Base-by-base conservation (phyloP, 2,329 filamentous ascomycete species). In the Talaromyces sp. region DNA sequence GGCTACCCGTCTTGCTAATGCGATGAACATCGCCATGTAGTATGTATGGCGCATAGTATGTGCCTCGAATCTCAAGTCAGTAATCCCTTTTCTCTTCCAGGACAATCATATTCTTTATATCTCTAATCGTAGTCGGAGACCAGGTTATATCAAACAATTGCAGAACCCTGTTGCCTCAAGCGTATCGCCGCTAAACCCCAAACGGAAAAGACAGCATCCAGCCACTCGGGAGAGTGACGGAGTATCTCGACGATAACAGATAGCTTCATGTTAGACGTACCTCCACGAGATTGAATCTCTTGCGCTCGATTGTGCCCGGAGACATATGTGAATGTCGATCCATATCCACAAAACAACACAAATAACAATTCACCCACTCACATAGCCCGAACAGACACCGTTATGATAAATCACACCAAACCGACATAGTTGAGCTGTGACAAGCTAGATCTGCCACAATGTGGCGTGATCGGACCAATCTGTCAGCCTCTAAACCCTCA, bases 381-480 rank as follows among this genome's bases (percentile, higher is more conserved):
- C 24, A 56, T 11, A 41, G 3, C 16, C 16, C 54, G 41, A 24
- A 27, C 37, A 33, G 14, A 54, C 10, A 31, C 22, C 31, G 61
- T 54, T 33, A 63, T 63, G 61, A 33, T 57, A 45, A 47, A 54
- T 16, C 37, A 37, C 60, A 63, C n/a, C 60, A 57, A 33, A 39
- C 61, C 60, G 19, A 43, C 50, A 24, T 45, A 33, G 45, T 47
- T 45, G 49, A 63, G 60, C 60, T 63, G 33, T 54, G 60, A 56
- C 35, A 47, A 63, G 61, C 64, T 60, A 45, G 65, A 54, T 66
- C 62, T 66, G 85, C 85, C 88, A 89, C 86, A 83, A 96, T 97
- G 92, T 99, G 93, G 93, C 92, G 95, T 84, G 95, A 99, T 86
- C 90, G 95, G 81, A 99, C 95, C 72, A 99, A 98, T 78, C 90